Percentiles rank a stretch among this genome's conserved stretches.
Evolutionary conservation across 208 protist genomes (phyloP).

Genomic region (Tritrichomonas foetus): DNA sequence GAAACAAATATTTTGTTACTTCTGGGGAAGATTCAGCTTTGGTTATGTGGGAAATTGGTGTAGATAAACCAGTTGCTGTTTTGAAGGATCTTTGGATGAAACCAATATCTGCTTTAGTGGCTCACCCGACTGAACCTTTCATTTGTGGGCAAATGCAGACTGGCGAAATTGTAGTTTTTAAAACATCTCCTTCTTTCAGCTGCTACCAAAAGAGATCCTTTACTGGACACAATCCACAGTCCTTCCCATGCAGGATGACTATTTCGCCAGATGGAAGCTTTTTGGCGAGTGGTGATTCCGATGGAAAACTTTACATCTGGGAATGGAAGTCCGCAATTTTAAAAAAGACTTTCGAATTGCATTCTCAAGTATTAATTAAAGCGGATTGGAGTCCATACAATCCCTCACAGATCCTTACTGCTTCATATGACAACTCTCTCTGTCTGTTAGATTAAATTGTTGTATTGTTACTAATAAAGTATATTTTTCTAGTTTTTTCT

Average conservation of each 20-base stretch:
- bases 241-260: not conserved
- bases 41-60: not conserved
- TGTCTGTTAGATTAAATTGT: not conserved
- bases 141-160: not conserved
- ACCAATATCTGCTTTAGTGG: not conserved
- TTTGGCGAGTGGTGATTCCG: not conserved
- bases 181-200: not conserved
- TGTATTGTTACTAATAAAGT: no score
- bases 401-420: not conserved
- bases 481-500: no score
- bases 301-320: not conserved
- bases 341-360: not conserved
- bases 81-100: not conserved
- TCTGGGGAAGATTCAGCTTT: not conserved
- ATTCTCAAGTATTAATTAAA: not conserved
- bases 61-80: not conserved
- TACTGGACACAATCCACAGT: not conserved
- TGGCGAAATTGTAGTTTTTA: constrained; percentile 17
- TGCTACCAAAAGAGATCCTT: not conserved
- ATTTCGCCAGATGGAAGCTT: constrained; percentile 27
- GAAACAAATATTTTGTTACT: constrained; percentile 3
- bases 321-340: not conserved
- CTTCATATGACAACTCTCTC: not conserved
- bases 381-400: not conserved
- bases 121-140: not conserved